These are phyloP conservation scores for Musa troglodytarum DNA, from an alignment of 176 grass and related monocot genomes.

Conservation along the genomic window DNA sequence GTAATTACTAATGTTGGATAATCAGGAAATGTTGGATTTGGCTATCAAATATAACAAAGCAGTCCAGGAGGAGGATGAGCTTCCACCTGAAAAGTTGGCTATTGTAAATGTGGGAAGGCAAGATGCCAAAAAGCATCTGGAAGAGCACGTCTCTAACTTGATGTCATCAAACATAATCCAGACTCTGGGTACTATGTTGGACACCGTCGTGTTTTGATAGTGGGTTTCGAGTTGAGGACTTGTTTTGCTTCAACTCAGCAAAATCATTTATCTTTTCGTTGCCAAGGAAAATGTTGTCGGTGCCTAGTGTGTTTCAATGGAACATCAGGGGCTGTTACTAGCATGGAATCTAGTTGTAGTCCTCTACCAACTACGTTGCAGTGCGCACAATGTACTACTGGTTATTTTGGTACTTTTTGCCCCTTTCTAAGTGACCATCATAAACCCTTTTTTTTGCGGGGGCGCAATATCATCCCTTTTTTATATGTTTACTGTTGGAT, in stretches of 20 bases:
- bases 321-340: not conserved
- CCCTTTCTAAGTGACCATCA: not conserved
- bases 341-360: not conserved
- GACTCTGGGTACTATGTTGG: slow-evolving; percentile 92
- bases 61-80: slow-evolving; percentile 96
- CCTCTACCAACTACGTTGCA: not conserved
- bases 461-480: not conserved
- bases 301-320: not conserved
- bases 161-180: slow-evolving; percentile 99
- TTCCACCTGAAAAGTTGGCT: slow-evolving; percentile 84
- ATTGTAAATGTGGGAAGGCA: slow-evolving; percentile 95
- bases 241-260: not conserved
- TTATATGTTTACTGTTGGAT: not conserved
- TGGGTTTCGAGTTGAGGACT: not conserved
- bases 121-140: slow-evolving; percentile 96
- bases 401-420: not conserved
- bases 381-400: not conserved
- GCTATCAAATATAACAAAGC: slow-evolving; percentile 98
- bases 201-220: slow-evolving; percentile 72
- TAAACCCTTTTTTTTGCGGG: not conserved
- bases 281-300: not conserved
- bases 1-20: slow-evolving; percentile 5
- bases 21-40: slow-evolving; percentile 88
- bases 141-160: slow-evolving; percentile 92
- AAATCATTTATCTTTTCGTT: not conserved